These are phyloP conservation scores for Posidonia oceanica DNA, from an alignment of 116 monocot genomes.

Conservation along the genomic window DNA sequence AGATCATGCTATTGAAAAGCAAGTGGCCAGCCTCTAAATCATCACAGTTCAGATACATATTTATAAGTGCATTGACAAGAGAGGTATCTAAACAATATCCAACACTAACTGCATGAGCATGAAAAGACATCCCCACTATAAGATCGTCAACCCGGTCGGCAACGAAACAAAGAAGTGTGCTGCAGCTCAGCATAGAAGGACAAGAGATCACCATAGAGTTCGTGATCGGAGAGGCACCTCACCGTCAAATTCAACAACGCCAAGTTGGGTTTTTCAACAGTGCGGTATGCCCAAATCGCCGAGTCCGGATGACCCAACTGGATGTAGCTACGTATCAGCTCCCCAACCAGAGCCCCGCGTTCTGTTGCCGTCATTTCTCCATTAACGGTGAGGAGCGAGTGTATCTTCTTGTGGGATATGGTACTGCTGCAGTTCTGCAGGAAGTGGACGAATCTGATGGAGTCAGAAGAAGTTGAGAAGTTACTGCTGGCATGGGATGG, in stretches of 20 bases:
- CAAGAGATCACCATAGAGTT: neutral
- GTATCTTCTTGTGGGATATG: conserved; percentile 1
- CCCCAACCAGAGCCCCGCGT: neutral
- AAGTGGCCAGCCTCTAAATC: conserved; percentile 13
- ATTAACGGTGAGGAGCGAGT: conserved; percentile 1
- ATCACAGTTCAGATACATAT: conserved; percentile 43
- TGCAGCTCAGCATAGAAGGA: conserved; percentile 5
- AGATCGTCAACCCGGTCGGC: conserved; percentile 12
- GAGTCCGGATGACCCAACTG: conserved; percentile 3
- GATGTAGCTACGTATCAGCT: conserved; percentile 6
- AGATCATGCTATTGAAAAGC: conserved; percentile 25
- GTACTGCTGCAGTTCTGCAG: neutral
- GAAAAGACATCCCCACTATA: conserved; percentile 27
- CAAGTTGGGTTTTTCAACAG: conserved; percentile 8
- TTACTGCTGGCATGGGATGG: neutral
- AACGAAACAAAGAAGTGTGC: neutral
- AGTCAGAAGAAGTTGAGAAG: neutral
- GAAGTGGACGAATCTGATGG: neutral
- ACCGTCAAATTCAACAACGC: conserved; percentile 1
- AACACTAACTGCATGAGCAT: conserved; percentile 32
- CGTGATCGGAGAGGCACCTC: conserved; percentile 7
- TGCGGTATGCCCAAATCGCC: neutral
- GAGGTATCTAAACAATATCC: conserved; percentile 38
- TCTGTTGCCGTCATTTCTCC: neutral
- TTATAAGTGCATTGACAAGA: conserved; percentile 65